Evolutionary conservation across 148 eudicot species (phyloP), one percentile per base, ranked within the genome.

Genomic region (Heliosperma pusillum): DNA sequence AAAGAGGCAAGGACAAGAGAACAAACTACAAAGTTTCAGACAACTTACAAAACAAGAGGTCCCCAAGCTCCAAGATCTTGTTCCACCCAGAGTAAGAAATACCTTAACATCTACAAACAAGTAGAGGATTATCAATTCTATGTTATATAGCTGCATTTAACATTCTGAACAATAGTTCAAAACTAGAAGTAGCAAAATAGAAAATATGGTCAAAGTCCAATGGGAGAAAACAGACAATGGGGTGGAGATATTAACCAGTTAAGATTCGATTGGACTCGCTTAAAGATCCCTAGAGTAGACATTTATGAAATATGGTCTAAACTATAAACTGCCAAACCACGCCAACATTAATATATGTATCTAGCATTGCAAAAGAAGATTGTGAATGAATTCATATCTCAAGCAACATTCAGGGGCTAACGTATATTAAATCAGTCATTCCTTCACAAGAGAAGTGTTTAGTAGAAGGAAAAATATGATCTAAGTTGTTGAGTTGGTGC

Each of bases 31-130:
- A 73, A 71, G 52, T 60, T 72, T 30, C 66, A 81, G 72, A 25
- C 66, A 58, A 88, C 97, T 89, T 89, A 94, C 98, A 94, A 85
- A 60, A 84, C 90, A 47, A 90, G 83, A 71, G 98, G 98, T 76
- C 97, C 98, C 98, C 97, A 94, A 74, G 84, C 79, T 72, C 98
- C 98, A 83, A 91, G 92, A 86, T 95, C 88, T 66, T 85, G 82
- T 57, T 95, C 86, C 83, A 95, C 85, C 93, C 96, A 95, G 42
- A 86, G 33, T 44, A 95, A 83, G 79, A 95, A 92, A 78, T 89
- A 84, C 80, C 87, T 92, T 83, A 92, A 70, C 71, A 90, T 82
- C 98, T 92, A 85, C 69, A 78, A 58, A 50, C 60, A 82, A 27
- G 25, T 62, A 77, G 29, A 44, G 3, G 25, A 9, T 66, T 24